A percentile compares a stretch with the other conserved stretches of the same genome.
Evolutionary conservation across 164 flowering plant species (phyloP).

Genomic region (Stephania japonica): DNA sequence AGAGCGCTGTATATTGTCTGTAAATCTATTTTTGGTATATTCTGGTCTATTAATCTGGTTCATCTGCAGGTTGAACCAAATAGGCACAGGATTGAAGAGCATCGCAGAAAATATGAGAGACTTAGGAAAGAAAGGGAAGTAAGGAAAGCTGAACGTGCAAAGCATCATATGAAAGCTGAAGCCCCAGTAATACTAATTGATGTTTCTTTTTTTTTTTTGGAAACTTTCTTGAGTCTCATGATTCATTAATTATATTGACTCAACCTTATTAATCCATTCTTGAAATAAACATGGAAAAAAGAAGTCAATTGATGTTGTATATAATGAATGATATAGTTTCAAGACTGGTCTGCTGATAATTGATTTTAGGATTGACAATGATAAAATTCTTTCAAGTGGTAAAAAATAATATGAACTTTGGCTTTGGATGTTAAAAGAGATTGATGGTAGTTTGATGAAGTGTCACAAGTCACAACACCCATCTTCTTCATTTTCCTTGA

Average conservation of each 20-base stretch:
- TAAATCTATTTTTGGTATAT: too few relatives aligned
- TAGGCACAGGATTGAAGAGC: slow-evolving; percentile 79
- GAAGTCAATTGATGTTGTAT: background rate
- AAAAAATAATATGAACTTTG: background rate
- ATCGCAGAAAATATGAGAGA: slow-evolving; percentile 79
- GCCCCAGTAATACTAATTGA: slow-evolving; percentile 42
- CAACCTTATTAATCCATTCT: background rate
- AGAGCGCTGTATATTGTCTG: background rate
- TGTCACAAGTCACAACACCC: too few relatives aligned
- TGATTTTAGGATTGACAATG: too few relatives aligned
- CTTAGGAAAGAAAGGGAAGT: slow-evolving; percentile 57
- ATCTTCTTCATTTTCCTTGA: background rate
- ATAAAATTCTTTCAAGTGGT: background rate
- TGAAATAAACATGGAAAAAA: background rate
- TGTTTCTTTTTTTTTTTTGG: slow-evolving; percentile 4
- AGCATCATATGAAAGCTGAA: slow-evolving; percentile 56
- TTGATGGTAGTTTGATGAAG: too few relatives aligned
- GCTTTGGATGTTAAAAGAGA: background rate
- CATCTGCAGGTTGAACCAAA: slow-evolving; percentile 81
- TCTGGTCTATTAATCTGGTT: background rate
- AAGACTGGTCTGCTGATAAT: too few relatives aligned
- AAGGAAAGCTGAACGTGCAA: slow-evolving; percentile 46
- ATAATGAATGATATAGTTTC: too few relatives aligned
- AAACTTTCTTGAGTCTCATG: background rate
- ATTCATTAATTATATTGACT: background rate